Base-by-base conservation (phyloP, 768 basidiomycete species). In the Kondoa subrosea region DNA sequence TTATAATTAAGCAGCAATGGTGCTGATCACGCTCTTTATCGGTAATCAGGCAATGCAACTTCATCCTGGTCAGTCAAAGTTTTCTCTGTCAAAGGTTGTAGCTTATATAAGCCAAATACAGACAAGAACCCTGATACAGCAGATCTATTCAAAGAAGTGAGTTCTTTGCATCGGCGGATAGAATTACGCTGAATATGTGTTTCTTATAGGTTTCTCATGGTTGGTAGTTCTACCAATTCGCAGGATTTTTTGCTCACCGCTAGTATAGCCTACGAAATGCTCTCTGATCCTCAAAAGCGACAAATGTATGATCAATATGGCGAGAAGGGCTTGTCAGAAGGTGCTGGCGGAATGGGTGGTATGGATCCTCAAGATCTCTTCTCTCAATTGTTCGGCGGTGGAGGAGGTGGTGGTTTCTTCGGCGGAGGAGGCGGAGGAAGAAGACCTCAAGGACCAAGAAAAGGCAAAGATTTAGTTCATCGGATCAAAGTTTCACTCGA, bases 291-390 rank as follows among this genome's bases (percentile, higher is more conserved):
- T 1, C 69, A 75, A 15, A 74, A 71, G 66, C 72, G 74, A 4
- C 40, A 25, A 2, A 1, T 71, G 29, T 97, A 99, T 75, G 92
- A 97, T 80, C 79, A 87, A 65, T 84, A 86, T 66, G 95, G 95
- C 69, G 92, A 97, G 77, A 91, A 91, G 70, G 79, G 79, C 2
- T 68, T 80, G 26, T 74, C 74, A 60, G 92, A 96, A 77, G 91
- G 90, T 69, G 89, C 89, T 63, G 88, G 89, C 31, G 88, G 89
- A 85, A 88, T 88, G 65, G 89, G 71, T 17, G 92, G 76, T 64
- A 93, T 96, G 90, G 92, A 97, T 78, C 88, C 95, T 1, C 90
- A 93, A 85, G 95, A 99, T 79, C 82, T 99, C 34, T 99, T 97
- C 83, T 88, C 90, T 74, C 92, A 96, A 74, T 83, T 96, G 57